These are phyloP conservation scores for Beauveria sp. DNA, from an alignment of 2,329 filamentous ascomycete species.

Conservation along the genomic window DNA sequence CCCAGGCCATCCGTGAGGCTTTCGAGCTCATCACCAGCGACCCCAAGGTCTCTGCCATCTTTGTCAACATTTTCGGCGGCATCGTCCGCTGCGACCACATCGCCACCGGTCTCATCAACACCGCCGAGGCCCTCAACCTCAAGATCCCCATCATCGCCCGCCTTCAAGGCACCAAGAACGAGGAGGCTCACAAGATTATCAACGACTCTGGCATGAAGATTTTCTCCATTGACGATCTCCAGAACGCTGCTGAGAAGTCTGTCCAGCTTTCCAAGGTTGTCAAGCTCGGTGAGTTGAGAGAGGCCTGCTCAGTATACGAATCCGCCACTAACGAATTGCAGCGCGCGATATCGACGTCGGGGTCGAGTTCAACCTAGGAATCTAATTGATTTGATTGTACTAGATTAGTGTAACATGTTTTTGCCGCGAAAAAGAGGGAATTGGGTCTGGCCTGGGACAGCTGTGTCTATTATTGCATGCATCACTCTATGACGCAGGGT, in stretches of 20 bases:
- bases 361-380: conserved; percentile 90
- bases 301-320: background rate
- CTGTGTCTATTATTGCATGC: conserved; percentile 8
- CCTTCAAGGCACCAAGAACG: conserved; percentile 97
- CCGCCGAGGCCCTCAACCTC: conserved; percentile 88
- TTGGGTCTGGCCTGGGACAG: conserved; percentile 5
- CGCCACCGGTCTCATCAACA: conserved; percentile 90
- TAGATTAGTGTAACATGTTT: conserved; percentile 14
- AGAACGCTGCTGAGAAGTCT: conserved; percentile 93
- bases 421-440: conserved; percentile 4
- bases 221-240: conserved; percentile 97
- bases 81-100: conserved; percentile 98
- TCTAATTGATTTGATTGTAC: conserved; percentile 47
- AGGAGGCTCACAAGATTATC: conserved; percentile 84
- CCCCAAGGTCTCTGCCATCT: conserved; percentile 96
- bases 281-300: conserved; percentile 69
- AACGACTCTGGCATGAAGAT: conserved; percentile 99
- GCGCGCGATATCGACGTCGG: conserved; percentile 95
- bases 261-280: conserved; percentile 99
- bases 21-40: conserved; percentile 99
- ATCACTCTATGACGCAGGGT: conserved; percentile 6
- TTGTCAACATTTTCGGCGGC: conserved; percentile 99
- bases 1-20: conserved; percentile 91
- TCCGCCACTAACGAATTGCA: conserved; percentile 26
- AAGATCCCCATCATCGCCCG: conserved; percentile 94